phyloP scores from a whole-genome alignment of 2,329 filamentous ascomycete species.

The Onygenales sp. region DNA sequence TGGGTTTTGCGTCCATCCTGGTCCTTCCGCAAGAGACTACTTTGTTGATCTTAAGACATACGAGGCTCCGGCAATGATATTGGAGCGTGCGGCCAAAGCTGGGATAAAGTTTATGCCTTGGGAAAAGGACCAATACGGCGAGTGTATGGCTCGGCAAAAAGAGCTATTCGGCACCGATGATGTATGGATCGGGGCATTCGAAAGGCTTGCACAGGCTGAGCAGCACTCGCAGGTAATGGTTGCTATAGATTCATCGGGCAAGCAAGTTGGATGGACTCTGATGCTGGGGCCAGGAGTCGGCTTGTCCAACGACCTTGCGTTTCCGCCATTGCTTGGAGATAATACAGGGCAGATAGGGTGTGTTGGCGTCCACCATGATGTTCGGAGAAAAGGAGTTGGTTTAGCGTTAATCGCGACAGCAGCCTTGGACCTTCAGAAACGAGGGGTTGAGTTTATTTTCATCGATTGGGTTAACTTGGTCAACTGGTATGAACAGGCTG shows the following conservation, averaged over 20 bases:
- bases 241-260: slow-evolving; percentile 27
- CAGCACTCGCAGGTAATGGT: slow-evolving; percentile 34
- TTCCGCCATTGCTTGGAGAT: slow-evolving; percentile 29
- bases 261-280: slow-evolving; percentile 37
- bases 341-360: slow-evolving; percentile 37
- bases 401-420: slow-evolving; percentile 35
- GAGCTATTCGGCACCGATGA: slow-evolving; percentile 13
- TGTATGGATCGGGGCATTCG: slow-evolving; percentile 35
- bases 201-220: slow-evolving; percentile 22
- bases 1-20: slow-evolving; percentile 24
- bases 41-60: slow-evolving; percentile 30
- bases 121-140: slow-evolving; percentile 7
- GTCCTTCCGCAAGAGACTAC: slow-evolving; percentile 27
- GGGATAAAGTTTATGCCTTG: slow-evolving; percentile 10
- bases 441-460: slow-evolving; percentile 34
- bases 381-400: slow-evolving; percentile 31
- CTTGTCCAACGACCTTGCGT: slow-evolving; percentile 30
- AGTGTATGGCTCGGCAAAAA: slow-evolving; percentile 10
- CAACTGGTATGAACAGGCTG: slow-evolving; percentile 37
- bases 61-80: slow-evolving; percentile 24
- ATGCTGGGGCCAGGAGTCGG: slow-evolving; percentile 29
- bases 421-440: slow-evolving; percentile 33
- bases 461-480: slow-evolving; percentile 36
- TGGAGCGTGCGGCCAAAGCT: slow-evolving; percentile 20
- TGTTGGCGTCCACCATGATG: slow-evolving; percentile 32